Conservation (phyloP, 2,329 filamentous ascomycete species). For the Penicillium polonicum region DNA sequence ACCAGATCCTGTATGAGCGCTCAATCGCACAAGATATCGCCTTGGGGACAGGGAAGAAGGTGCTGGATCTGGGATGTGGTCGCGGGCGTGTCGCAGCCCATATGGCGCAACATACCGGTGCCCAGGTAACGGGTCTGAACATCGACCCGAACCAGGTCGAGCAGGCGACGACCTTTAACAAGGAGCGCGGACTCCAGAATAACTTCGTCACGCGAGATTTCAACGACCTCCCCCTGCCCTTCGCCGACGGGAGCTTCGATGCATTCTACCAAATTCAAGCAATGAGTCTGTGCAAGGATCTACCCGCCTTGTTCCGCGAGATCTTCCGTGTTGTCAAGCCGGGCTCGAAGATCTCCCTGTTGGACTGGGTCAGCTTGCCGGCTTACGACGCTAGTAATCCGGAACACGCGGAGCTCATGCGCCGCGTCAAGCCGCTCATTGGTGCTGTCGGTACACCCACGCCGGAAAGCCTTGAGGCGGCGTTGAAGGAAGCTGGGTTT, state of each 20-base stretch:
- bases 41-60: conserved; percentile 47
- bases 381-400: conserved; percentile 50
- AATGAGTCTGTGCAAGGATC: conserved; percentile 54
- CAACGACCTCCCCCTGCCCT: conserved; percentile 54
- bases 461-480: conserved; percentile 48
- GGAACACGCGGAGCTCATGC: conserved; percentile 53
- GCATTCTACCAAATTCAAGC: conserved; percentile 60
- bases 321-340: conserved; percentile 53
- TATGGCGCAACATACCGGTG: conserved; percentile 52
- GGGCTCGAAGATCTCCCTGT: conserved; percentile 50
- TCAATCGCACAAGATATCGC: conserved; percentile 50
- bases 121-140: conserved; percentile 53
- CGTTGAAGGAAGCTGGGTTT: conserved; percentile 51
- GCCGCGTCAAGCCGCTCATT: conserved; percentile 56
- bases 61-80: conserved; percentile 55
- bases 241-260: conserved; percentile 51
- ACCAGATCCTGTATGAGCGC: conserved; percentile 55
- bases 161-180: conserved; percentile 49
- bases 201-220: conserved; percentile 54
- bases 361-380: conserved; percentile 56
- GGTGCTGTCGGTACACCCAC: conserved; percentile 57
- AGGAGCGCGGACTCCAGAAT: conserved; percentile 46
- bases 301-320: conserved; percentile 49
- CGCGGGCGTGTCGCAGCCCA: conserved; percentile 56
- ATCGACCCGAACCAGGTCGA: conserved; percentile 55